Conservation (phyloP, 2,329 filamentous ascomycete species). For the Trichophyton simii region DNA sequence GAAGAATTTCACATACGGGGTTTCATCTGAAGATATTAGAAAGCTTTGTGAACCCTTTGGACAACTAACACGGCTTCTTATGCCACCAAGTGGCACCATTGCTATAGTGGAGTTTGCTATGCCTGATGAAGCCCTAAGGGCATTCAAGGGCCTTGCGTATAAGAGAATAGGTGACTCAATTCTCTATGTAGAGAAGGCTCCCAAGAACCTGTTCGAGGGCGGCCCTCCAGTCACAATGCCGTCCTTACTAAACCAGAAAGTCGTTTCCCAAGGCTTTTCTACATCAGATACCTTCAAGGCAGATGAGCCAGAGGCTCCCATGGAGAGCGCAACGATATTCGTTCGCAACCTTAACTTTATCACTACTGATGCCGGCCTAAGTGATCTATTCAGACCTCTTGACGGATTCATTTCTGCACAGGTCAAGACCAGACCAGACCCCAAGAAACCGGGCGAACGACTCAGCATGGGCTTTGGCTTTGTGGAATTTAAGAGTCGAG, state of each 20-base stretch:
- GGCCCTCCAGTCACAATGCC: conserved; percentile 24
- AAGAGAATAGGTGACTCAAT: conserved; percentile 82
- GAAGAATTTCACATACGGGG: conserved; percentile 87
- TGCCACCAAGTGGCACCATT: conserved; percentile 86
- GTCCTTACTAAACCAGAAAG: conserved; percentile 20
- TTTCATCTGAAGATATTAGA: conserved; percentile 63
- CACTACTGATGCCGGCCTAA: conserved; percentile 65
- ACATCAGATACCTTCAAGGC: conserved; percentile 30
- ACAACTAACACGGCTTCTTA: conserved; percentile 65
- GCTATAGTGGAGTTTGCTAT: conserved; percentile 83
- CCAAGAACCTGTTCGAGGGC: conserved; percentile 59
- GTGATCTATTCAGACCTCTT: conserved; percentile 64
- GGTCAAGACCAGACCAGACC: conserved; percentile 85
- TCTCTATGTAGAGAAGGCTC: conserved; percentile 86
- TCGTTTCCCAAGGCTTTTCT: conserved; percentile 30
- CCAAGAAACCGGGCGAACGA: conserved; percentile 76
- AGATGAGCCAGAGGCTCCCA: conserved; percentile 24
- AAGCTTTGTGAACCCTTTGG: conserved; percentile 78
- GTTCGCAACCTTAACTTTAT: conserved; percentile 89
- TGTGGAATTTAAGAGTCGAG: conserved; percentile 69
- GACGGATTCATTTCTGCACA: conserved; percentile 79
- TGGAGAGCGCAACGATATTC: conserved; percentile 70
- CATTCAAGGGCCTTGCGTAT: conserved; percentile 77
- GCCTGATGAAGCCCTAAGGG: conserved; percentile 64
- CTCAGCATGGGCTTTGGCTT: conserved; percentile 98